Percentiles rank a stretch among this genome's conserved stretches.
Conservation (phyloP, 805 yeast species). For the Saturnispora sekii region DNA sequence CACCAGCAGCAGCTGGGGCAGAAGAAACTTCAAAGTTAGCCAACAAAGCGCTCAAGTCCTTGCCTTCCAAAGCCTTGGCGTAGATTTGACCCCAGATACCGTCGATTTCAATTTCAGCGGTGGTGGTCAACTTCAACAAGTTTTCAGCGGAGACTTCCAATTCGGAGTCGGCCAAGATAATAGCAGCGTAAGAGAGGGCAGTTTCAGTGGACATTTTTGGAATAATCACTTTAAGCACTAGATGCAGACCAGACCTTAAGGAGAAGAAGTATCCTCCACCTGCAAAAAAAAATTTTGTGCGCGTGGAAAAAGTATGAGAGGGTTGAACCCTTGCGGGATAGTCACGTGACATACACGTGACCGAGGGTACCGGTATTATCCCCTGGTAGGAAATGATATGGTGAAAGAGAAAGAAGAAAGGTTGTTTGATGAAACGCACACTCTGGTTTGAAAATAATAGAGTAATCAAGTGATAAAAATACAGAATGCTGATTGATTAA, state of each 20-base stretch:
- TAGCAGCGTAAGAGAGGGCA: constrained; percentile 94
- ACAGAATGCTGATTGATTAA: too few species aligned
- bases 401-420: too few species aligned
- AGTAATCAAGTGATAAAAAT: too few species aligned
- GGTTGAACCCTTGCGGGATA: not conserved
- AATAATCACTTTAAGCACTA: constrained; percentile 36
- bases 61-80: constrained; percentile 77
- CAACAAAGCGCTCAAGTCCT: constrained; percentile 62
- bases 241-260: constrained; percentile 34
- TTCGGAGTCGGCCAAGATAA: constrained; percentile 95
- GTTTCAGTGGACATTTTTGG: constrained; percentile 75
- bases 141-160: constrained; percentile 83
- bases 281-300: not conserved
- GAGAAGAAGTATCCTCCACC: not conserved
- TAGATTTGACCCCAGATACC: constrained; percentile 72
- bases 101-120: constrained; percentile 74
- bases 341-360: constrained; percentile 5
- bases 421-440: too few species aligned
- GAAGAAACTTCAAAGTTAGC: constrained; percentile 43
- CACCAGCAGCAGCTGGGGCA: constrained; percentile 42
- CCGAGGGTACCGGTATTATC: too few species aligned
- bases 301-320: constrained; percentile 1
- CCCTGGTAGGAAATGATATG: too few species aligned
- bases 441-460: too few species aligned
- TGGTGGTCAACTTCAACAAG: constrained; percentile 59